phyloP scores from a whole-genome alignment of 768 basidiomycete genomes.

The Trametes gibbosa region DNA sequence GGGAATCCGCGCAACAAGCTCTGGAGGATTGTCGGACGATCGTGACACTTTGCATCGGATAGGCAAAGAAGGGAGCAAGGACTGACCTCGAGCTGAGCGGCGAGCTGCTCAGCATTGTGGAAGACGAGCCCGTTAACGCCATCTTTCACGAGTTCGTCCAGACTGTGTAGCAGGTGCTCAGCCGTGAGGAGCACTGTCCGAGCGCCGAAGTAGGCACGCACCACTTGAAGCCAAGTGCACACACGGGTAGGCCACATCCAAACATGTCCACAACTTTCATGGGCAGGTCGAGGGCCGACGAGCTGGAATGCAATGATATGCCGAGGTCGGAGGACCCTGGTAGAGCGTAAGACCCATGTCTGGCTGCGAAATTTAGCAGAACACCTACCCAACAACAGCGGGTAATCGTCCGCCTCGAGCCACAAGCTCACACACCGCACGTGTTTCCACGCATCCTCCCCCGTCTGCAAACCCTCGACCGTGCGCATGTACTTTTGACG shows the following conservation, averaged over 20 bases:
- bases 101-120: constrained; percentile 60
- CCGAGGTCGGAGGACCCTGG: constrained; percentile 90
- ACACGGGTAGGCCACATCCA: constrained; percentile 92
- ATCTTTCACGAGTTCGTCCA: constrained; percentile 83
- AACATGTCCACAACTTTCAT: constrained; percentile 99
- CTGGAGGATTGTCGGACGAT: constrained; percentile 33
- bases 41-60: neutral
- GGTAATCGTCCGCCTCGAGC: constrained; percentile 90
- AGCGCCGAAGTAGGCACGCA: constrained; percentile 33
- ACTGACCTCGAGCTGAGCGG: constrained; percentile 67
- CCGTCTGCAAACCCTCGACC: constrained; percentile 54
- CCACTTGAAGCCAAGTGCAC: constrained; percentile 86
- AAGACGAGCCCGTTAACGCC: constrained; percentile 85
- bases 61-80: too few relatives aligned
- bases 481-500: constrained; percentile 69
- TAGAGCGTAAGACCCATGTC: constrained; percentile 83
- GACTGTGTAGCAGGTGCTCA: constrained; percentile 41
- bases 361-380: too few relatives aligned
- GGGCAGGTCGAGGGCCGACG: constrained; percentile 87
- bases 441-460: constrained; percentile 55
- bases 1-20: constrained; percentile 62
- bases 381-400: constrained; percentile 67
- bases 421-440: constrained; percentile 82
- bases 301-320: constrained; percentile 86
- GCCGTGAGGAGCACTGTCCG: neutral